Conservation (phyloP, 1,284 basidiomycete genomes). For the Butyriboletus appendiculatus region DNA sequence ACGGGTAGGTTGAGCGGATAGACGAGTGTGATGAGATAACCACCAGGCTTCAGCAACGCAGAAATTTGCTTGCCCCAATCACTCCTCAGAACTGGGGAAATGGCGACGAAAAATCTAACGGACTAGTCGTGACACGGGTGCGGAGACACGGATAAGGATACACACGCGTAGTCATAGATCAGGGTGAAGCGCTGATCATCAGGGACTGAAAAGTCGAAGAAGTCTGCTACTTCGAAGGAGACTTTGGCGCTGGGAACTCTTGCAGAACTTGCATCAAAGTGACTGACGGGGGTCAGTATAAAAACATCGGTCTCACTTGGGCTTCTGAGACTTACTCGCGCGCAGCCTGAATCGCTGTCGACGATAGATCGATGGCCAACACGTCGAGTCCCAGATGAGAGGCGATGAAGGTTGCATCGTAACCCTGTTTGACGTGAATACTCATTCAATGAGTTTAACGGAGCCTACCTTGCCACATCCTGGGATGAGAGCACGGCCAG, state of each 20-base stretch:
- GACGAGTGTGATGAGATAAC: slow-evolving; percentile 60
- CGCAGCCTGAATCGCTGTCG: slow-evolving; percentile 17
- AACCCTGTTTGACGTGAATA: slow-evolving; percentile 48
- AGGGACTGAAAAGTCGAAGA: slow-evolving; percentile 20
- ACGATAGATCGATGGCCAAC: slow-evolving; percentile 12
- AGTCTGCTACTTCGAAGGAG: slow-evolving; percentile 22
- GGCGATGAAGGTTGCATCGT: slow-evolving; percentile 70
- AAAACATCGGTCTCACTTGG: neutral
- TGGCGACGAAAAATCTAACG: slow-evolving; percentile 25
- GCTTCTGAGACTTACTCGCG: slow-evolving; percentile 15
- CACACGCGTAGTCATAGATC: slow-evolving; percentile 20
- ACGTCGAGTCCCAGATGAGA: slow-evolving; percentile 38
- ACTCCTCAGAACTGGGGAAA: slow-evolving; percentile 49
- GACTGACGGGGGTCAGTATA: slow-evolving; percentile 6
- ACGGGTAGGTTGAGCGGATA: slow-evolving; percentile 55
- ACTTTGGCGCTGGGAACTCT: slow-evolving; percentile 1
- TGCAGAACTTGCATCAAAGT: neutral
- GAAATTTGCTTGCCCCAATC: slow-evolving; percentile 63
- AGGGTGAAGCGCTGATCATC: slow-evolving; percentile 15
- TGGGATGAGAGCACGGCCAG: slow-evolving; percentile 64
- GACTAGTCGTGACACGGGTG: neutral
- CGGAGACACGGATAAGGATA: neutral
- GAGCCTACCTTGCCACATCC: slow-evolving; percentile 67
- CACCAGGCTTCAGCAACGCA: slow-evolving; percentile 55
- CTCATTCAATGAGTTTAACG: neutral